Conservation (phyloP, 306 rosid genomes). For the Gleditsia sinensis region DNA sequence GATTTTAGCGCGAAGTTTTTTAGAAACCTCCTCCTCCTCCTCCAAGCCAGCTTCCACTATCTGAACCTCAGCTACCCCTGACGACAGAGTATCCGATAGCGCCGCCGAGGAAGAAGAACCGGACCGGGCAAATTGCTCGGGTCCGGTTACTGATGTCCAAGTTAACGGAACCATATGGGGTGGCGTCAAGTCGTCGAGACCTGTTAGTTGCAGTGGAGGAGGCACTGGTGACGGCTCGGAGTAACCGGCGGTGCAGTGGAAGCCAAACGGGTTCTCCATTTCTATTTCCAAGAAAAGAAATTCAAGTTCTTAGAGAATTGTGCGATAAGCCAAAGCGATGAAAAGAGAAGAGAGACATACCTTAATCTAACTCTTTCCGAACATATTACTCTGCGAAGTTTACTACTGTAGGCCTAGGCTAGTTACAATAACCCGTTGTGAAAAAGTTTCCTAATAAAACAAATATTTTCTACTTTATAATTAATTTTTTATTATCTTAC, state of each 20-base stretch:
- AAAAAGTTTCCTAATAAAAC: no score
- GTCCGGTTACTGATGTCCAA: slow-evolving; percentile 31
- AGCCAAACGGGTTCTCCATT: slow-evolving; percentile 53
- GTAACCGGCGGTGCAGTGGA: slow-evolving; percentile 28
- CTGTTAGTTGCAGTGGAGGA: slow-evolving; percentile 16
- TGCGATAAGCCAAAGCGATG: not conserved
- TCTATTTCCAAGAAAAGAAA: not conserved
- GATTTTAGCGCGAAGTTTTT: slow-evolving; percentile 48
- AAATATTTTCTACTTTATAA: no score
- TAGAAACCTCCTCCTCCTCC: slow-evolving; percentile 43
- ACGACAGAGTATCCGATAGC: slow-evolving; percentile 36
- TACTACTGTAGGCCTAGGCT: no score
- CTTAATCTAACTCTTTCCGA: not conserved
- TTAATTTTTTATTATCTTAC: no score
- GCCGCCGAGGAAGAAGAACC: slow-evolving; percentile 38
- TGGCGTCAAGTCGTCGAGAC: not conserved
- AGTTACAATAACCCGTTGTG: no score
- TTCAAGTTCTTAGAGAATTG: not conserved
- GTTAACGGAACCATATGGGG: not conserved
- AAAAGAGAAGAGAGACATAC: not conserved
- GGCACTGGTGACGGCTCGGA: slow-evolving; percentile 33
- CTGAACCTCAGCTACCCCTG: slow-evolving; percentile 30
- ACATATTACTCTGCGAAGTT: not conserved
- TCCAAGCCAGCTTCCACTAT: slow-evolving; percentile 19
- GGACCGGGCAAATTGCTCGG: slow-evolving; percentile 16